Base-by-base conservation (phyloP, 495 filamentous ascomycete genomes). In the Penicillium steckii region DNA sequence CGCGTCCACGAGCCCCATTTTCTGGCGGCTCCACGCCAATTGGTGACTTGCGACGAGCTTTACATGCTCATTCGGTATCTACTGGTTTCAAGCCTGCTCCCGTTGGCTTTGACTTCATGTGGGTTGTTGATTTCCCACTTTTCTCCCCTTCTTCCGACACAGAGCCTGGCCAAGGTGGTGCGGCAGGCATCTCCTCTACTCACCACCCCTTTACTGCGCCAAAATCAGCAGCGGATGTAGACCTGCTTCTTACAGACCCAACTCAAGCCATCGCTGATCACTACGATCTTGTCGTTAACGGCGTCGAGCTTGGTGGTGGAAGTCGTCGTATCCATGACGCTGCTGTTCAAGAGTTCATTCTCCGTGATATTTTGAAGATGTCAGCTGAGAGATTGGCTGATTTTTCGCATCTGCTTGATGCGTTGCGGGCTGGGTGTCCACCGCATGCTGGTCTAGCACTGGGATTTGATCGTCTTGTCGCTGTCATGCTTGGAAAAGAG, bases 151-250 rank as follows among this genome's bases (percentile, higher is more conserved):
- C 71, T 21, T 82, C 80, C 30, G 81, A 82, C 24, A 66, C 74
- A 3, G 88, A 93, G 42, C 88, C 90, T 4, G 91, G 91, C 3
- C 93, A 96, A 68, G 87, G 86, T 24, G 92, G 91, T 15, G 64
- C 72, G 9, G 83, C 92, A 0, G 91, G 91, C 3, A 78, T 97
- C 64, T 83, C 85, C 13, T 85, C 94, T 6, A 97, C 93, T 0
- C 94, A 98, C 57, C 94, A 98, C 67, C 94, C 95, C 1, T 98
- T 98, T 69, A 98, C 94, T 3, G 88, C 95, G 0, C 94, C 95
- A 0, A 83, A 86, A 46, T 79, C 82, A 5, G 57, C 79, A 10
- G 72, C 74, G 10, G 95, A 97, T 61, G 81, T 95, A 23, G 85
- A 89, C 37, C 64, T 91, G 2, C 81, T 97, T 8, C 69, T 80